Evolutionary conservation across 345 rosid genomes (phyloP), one percentile per base, ranked within the genome.

Genomic region (Sisymbrium altissimum): DNA sequence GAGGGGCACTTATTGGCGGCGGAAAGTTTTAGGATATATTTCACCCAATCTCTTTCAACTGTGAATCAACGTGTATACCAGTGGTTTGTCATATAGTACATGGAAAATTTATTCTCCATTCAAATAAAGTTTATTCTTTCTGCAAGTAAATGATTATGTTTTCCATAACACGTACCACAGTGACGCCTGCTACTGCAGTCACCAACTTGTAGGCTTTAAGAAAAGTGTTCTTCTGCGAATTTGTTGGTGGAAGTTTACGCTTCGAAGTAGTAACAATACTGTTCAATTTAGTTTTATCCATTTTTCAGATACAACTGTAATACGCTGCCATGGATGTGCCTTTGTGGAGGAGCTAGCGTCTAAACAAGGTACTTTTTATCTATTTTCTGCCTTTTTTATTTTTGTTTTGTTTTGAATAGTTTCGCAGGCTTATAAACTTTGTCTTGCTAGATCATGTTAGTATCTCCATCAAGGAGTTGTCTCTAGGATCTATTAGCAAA

Each of bases 1-100:
- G 88, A 85, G 82, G 80, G 72, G 43, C 65, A 39, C 66, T 65
- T 78, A 70, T 59, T 58, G 79, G 87, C 81, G 82, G 87, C 84
- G 9, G 72, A 70, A 55, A 80, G 74, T 71, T 59, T 70, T 82
- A 66, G 74, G 67, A 68, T 72, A 30, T 71, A 70, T 80, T 52
- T 69, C 64, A 75, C 64, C 21, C 75, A 32, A 44, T 63, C 72
- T 59, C 77, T 66, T 52, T 56, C 35, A 54, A 50, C 18, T 82
- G 72, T 56, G 62, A 65, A 70, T 53, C 63, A 70, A 49, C 15
- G 54, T 77, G 67, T 70, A 70, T 80, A 46, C 49, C 40, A 41
- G 44, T 77, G 75, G 70, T 67, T 67, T 38, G 12, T 66, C 41
- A 56, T 54, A 70, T 65, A 54, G 66, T 64, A 77, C 44, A 45